Base-by-base conservation (phyloP, 1,139 yeast species). In the Blastobotrys indianensis region DNA sequence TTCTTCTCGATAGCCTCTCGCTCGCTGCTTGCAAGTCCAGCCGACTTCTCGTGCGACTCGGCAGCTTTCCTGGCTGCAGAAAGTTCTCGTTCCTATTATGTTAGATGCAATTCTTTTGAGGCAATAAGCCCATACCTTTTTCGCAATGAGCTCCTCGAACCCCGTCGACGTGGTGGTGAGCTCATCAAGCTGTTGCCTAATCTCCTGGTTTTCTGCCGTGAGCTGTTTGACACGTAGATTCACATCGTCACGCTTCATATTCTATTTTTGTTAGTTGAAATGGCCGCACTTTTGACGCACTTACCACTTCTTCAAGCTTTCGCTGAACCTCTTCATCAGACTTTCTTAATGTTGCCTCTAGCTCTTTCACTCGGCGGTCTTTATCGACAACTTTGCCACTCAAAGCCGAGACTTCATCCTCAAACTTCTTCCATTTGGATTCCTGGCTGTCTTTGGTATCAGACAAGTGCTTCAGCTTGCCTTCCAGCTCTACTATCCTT, bases 171-270 rank as follows among this genome's bases (percentile, higher is more conserved):
- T 67, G 23, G 60, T 61, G 44, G 69, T 69, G 11, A 70, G 55
- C 2, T 62, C 55, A 41, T 65, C 58, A 38, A 74, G 50, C 61
- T 73, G 66, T 38, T 58, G 51, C 47, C 69, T 59, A 20, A 80
- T 63, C 15, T 64, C 69, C 16, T 66, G 64, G 56, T 80, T 81
- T 54, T 78, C 85, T 6, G 61, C 62, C 9, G 74, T 66, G 34
- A 80, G 65, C 10, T 71, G 68, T 48, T 72, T 69, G 40, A 76
- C 59, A 42, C 73, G 70, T 46, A 69, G 59, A 52, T 66, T 66
- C 5, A 75, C 68, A 20, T 59, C 53, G 42, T 59, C 65, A 48
- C 64, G 65, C 35, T 63, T 65, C 11, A 68, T 59, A 41, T 60
- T 69, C 51, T 50, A 23, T 15, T 29, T 36, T 10, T 23, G 40